Evolutionary conservation across 192 early-diverging fungal genomes (phyloP), one percentile per base, ranked within the genome.

Genomic region (Coemansia pectinata): DNA sequence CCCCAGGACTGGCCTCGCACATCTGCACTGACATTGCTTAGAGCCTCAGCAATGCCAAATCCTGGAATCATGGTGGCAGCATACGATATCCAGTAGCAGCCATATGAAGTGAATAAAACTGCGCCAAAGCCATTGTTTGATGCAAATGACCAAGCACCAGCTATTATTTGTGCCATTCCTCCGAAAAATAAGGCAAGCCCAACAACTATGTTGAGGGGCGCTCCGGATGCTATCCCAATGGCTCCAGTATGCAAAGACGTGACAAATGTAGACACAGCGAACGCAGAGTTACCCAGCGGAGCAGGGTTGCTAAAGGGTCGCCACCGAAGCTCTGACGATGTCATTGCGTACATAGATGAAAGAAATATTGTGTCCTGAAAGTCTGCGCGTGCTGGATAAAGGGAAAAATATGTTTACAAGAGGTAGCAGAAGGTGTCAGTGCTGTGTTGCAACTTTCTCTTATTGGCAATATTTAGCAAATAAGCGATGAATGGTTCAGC

Each of bases 71-170:
- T 62, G 19, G 70, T 66, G 2, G 86, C 83, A 4, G 86, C 79
- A 42, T 85, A 85, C 9, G 81, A 78, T 60, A 88, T 76, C 87
- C 87, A 84, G 76, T 85, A 88, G 63, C 84, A 79, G 27, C 85
- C 83, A 38, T 74, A 79, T n/a, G 72, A 74, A 0, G 69, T 79
- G 21, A 79, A 79, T 2, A 79, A 72, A 2, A 74, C 68, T 0
- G 72, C 77, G n/a, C 72, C 77, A 63, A 74, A 79, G 19, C 55
- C 61, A 47, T 63, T 74, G 62, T 74, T 74, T 1, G 72, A 68
- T 9, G 72, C 72, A 65, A 79, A 79, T 6, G 77, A 62, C 77
- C 77, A 79, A 3, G 69, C 65, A 31, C 77, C 77, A 0, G 77
- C 77, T 14, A 74, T 12, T 12, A 79, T 29, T 40, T 79, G 77